Percentiles rank a stretch among this genome's conserved stretches.
phyloP scores from a whole-genome alignment of 1,284 basidiomycete species.

The Rhodotorula sp. region DNA sequence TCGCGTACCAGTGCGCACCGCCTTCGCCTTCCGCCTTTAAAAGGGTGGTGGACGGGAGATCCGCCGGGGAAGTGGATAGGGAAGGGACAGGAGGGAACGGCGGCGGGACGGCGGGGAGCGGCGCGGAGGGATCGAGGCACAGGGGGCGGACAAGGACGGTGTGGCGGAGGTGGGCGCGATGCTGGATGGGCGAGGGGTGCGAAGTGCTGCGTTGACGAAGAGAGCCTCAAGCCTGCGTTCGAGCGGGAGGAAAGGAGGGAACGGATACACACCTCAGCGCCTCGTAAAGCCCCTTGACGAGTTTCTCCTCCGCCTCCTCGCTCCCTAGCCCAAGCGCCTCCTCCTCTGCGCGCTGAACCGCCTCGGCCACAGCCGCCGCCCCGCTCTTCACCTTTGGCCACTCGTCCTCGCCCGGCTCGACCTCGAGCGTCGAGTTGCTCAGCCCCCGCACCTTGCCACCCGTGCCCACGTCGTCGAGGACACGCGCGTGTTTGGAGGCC shows the following conservation, averaged over 20 bases:
- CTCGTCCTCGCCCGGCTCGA: constrained; percentile 23
- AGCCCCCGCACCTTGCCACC: constrained; percentile 14
- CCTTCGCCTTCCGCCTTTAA: background rate
- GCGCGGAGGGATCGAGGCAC: constrained; percentile 28
- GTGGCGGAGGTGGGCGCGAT: constrained; percentile 42
- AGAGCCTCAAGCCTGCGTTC: background rate
- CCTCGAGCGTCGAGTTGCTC: constrained; percentile 40
- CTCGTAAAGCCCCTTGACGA: constrained; percentile 29
- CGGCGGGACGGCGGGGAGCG: constrained; percentile 22
- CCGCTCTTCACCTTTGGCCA: constrained; percentile 46
- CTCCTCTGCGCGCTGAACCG: background rate
- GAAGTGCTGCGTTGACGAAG: constrained; percentile 15
- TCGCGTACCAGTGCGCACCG: constrained; percentile 40
- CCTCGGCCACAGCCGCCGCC: constrained; percentile 19
- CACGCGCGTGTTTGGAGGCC: constrained; percentile 11
- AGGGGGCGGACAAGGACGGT: constrained; percentile 45
- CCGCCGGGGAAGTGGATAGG: background rate
- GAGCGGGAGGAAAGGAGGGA: background rate
- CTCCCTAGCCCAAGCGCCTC: background rate
- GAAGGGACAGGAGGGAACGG: constrained; percentile 17
- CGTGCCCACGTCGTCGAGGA: constrained; percentile 1
- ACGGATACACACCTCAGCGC: constrained; percentile 34
- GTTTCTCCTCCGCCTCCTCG: constrained; percentile 7
- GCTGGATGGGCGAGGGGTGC: constrained; percentile 18
- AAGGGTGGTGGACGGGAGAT: background rate